Evolutionary conservation across 345 rosid species (phyloP), one percentile per base, ranked within the genome.

Genomic region (Eutrema yunnanense): DNA sequence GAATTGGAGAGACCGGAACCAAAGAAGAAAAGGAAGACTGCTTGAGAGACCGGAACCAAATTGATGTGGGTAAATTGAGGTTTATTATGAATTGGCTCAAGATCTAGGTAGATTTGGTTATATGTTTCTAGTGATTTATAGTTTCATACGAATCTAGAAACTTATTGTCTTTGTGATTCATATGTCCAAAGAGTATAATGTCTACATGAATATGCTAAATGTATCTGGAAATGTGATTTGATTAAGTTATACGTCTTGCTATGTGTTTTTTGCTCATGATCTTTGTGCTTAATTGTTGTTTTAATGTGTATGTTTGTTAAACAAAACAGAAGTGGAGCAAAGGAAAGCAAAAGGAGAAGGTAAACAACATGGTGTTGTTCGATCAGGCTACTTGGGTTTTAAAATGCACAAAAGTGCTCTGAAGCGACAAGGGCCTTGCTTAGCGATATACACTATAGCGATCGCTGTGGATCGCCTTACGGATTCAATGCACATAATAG

Each of bases 271-370:
- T 33, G 0, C 26, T 3, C 8, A 27, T 46, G 13, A 9, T 46
- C 2, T 27, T 61, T 14, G 13, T 49, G 38, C 43, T 66, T n/a
- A 41, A 32, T 33, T 58, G 19, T 19, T 40, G 3, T 19, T 34
- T 33, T 1, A 11, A 2, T 0, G 12, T 38, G 11, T 14, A 22
- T 61, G 26, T 14, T 40, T 52, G 3, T 22, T 51, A n/a, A 51
- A 36, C 7, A 16, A 62, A 65, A 80, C 83, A 88, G 92, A 90
- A 90, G 84, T 90, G 95, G 97, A 87, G 92, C 86, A 90, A 90
- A 75, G 95, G 94, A 73, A 88, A 90, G 84, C 97, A 90, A 78
- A 90, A 90, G 90, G 97, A 90, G 84, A 90, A 90, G 82, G 97
- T 90, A 73, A 90, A 90, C 88, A 90, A 90, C 87, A 86, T 86